Evolutionary conservation across 2,329 filamentous ascomycete species (phyloP).

Genomic region (Penicillium sclerotiorum): DNA sequence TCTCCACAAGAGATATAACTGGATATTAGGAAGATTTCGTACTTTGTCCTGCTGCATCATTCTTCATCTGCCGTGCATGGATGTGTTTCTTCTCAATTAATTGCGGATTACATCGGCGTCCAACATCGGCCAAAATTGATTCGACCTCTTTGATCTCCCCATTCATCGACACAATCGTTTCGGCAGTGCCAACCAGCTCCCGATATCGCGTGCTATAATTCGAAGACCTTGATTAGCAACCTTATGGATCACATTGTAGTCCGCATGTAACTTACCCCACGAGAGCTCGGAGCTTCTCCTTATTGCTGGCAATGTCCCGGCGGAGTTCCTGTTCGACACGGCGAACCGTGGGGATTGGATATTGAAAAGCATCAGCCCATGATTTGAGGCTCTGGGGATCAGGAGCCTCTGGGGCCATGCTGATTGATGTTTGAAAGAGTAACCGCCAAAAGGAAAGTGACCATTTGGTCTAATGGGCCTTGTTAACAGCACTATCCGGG

Average conservation of each 20-base stretch:
- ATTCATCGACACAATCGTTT: constrained; percentile 91
- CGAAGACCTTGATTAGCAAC: background rate
- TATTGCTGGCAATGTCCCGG: constrained; percentile 63
- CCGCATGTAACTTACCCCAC: constrained; percentile 58
- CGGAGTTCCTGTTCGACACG: constrained; percentile 67
- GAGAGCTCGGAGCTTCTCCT: constrained; percentile 66
- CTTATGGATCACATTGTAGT: background rate
- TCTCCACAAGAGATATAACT: background rate
- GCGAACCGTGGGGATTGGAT: constrained; percentile 64
- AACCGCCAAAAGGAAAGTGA: background rate
- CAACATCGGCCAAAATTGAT: constrained; percentile 69
- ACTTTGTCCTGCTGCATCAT: constrained; percentile 37
- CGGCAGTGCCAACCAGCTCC: constrained; percentile 86
- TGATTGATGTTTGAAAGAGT: constrained; percentile 15
- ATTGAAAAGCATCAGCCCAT: constrained; percentile 70
- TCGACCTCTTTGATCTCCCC: constrained; percentile 75
- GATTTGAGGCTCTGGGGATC: constrained; percentile 59
- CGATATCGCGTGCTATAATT: constrained; percentile 68
- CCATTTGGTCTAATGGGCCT: constrained; percentile 4
- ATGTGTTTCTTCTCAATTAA: constrained; percentile 67
- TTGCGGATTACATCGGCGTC: constrained; percentile 73
- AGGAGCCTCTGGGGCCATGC: constrained; percentile 59
- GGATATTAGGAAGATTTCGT: constrained; percentile 5
- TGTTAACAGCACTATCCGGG: too few species aligned
- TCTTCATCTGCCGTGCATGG: constrained; percentile 57